phyloP scores from a whole-genome alignment of 164 flowering plant species.

The Chimonanthus praecox region DNA sequence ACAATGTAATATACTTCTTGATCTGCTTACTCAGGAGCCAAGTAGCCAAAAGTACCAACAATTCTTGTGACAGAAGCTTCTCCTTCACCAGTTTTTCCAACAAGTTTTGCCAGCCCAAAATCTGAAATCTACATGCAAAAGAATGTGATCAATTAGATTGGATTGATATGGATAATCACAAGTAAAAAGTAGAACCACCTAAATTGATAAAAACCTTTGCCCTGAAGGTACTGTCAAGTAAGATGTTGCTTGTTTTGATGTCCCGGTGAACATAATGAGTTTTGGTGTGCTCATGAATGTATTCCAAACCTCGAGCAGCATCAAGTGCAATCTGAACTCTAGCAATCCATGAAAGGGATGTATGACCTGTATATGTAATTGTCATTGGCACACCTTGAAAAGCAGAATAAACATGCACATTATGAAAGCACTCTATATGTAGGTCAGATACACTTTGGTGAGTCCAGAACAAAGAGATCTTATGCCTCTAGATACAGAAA shows the following conservation, averaged over 20 bases:
- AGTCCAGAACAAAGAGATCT: neutral
- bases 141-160: conserved; percentile 10
- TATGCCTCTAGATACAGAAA: no score
- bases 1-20: conserved; percentile 3
- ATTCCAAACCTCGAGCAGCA: conserved; percentile 91
- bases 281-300: conserved; percentile 94
- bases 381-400: neutral
- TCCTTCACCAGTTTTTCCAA: conserved; percentile 59
- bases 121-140: conserved; percentile 64
- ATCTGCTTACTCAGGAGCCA: conserved; percentile 89
- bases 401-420: neutral
- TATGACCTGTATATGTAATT: conserved; percentile 41
- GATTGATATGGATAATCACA: neutral
- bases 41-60: conserved; percentile 93
- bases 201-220: conserved; percentile 59
- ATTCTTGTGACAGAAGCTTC: conserved; percentile 76
- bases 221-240: conserved; percentile 77
- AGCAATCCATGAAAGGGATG: conserved; percentile 85
- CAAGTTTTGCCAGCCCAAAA: conserved; percentile 90
- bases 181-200: neutral
- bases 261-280: conserved; percentile 95
- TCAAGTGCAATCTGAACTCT: conserved; percentile 91
- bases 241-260: conserved; percentile 88
- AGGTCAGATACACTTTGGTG: neutral
- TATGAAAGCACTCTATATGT: neutral